Evolutionary conservation across 495 filamentous ascomycete genomes (phyloP).

Genomic region (Jackrogersella multiformis): DNA sequence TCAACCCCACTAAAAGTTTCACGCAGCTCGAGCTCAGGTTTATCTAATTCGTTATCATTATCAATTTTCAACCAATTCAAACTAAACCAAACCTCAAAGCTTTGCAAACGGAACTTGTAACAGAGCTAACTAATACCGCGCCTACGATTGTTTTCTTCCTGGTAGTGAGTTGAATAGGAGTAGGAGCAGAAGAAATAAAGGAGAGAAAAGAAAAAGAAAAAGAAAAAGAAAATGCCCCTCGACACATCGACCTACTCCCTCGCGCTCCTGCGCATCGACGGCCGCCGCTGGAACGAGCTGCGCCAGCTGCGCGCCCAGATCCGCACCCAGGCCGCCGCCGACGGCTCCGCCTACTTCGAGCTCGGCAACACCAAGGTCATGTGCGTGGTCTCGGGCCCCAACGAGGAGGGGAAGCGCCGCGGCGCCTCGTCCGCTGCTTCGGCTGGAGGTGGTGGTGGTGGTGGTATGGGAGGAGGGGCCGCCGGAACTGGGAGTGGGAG

Average conservation of each 20-base stretch:
- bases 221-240: constrained; percentile 73
- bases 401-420: constrained; percentile 62
- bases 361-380: constrained; percentile 98
- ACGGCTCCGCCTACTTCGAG: constrained; percentile 88
- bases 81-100: too few relatives aligned
- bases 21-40: background rate
- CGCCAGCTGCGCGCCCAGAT: constrained; percentile 89
- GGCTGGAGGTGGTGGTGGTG: constrained; percentile 44
- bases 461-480: constrained; percentile 50
- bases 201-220: background rate
- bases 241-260: constrained; percentile 89
- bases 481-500: background rate
- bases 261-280: constrained; percentile 88
- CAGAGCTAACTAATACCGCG: background rate
- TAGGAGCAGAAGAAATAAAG: background rate
- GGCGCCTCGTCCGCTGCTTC: constrained; percentile 45
- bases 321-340: constrained; percentile 87
- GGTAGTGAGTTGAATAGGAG: too few relatives aligned
- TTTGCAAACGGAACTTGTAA: background rate
- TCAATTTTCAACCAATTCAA: background rate
- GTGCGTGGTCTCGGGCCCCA: constrained; percentile 87
- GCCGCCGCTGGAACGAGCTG: constrained; percentile 97
- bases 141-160: too few relatives aligned
- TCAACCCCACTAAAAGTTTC: constrained; percentile 44
- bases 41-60: background rate